phyloP scores from a whole-genome alignment of 805 yeast genomes.

The Ogataea zsoltii region DNA sequence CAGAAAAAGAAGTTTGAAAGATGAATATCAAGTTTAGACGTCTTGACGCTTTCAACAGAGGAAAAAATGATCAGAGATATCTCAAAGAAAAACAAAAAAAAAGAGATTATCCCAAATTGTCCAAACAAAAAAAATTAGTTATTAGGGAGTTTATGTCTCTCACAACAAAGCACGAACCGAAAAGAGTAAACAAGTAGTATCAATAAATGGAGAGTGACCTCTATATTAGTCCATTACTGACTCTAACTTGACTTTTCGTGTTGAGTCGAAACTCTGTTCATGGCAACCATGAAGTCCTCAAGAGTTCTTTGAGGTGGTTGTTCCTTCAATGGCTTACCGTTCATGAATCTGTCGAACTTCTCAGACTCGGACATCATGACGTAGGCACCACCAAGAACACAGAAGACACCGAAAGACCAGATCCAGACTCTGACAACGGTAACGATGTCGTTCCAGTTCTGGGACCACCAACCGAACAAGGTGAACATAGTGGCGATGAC shows the following conservation, averaged over 20 bases:
- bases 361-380: constrained; percentile 85
- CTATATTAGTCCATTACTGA: constrained; percentile 15
- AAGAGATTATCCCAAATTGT: constrained; percentile 10
- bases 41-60: constrained; percentile 3
- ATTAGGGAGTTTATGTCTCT: constrained; percentile 13
- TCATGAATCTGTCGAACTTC: constrained; percentile 79
- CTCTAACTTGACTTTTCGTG: constrained; percentile 75
- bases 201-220: constrained; percentile 16
- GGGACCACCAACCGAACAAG: constrained; percentile 97
- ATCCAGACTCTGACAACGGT: constrained; percentile 93
- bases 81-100: constrained; percentile 9
- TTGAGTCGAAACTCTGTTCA: constrained; percentile 88
- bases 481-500: constrained; percentile 89
- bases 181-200: constrained; percentile 12
- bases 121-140: constrained; percentile 18
- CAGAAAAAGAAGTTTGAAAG: constrained; percentile 1
- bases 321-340: constrained; percentile 71
- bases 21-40: constrained; percentile 5
- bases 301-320: constrained; percentile 63
- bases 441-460: constrained; percentile 95
- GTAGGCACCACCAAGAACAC: constrained; percentile 95
- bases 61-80: constrained; percentile 5
- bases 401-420: constrained; percentile 96
- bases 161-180: constrained; percentile 14
- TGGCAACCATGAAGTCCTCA: constrained; percentile 82